Evolutionary conservation across 2,329 filamentous ascomycete species (phyloP).

Genomic region (Aureobasidium musti): DNA sequence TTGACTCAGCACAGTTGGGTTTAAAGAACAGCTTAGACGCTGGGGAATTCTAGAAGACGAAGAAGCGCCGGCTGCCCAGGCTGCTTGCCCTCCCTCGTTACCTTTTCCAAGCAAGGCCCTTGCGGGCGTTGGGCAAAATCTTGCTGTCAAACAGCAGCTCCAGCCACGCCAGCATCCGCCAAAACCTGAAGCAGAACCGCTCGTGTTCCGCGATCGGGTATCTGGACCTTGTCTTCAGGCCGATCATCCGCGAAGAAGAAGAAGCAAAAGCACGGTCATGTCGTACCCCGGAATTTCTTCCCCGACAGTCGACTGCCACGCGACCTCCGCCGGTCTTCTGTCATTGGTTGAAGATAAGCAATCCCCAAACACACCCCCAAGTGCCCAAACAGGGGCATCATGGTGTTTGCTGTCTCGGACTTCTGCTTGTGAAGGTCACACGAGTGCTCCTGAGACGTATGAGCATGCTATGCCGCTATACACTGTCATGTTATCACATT

Average conservation of each 20-base stretch:
- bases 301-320: slow-evolving; percentile 18
- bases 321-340: background rate
- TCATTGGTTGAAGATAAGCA: slow-evolving; percentile 24
- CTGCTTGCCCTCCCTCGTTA: background rate
- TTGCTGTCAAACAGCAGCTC: slow-evolving; percentile 11
- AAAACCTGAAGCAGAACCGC: background rate
- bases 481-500: background rate
- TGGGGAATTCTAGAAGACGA: slow-evolving; percentile 29
- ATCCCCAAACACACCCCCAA: background rate
- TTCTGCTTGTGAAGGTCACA: background rate
- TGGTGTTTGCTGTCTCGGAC: slow-evolving; percentile 15
- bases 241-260: slow-evolving; percentile 25
- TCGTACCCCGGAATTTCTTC: background rate
- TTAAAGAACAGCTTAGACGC: slow-evolving; percentile 6
- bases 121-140: background rate
- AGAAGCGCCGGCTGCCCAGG: slow-evolving; percentile 24
- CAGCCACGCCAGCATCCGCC: background rate
- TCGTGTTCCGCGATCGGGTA: slow-evolving; percentile 8
- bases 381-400: slow-evolving; percentile 14
- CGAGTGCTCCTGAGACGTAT: background rate
- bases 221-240: slow-evolving; percentile 18
- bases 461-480: slow-evolving; percentile 1
- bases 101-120: background rate
- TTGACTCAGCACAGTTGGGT: slow-evolving; percentile 15
- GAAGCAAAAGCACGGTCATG: slow-evolving; percentile 20